Base-by-base conservation (phyloP, 2,329 filamentous ascomycete species). In the Orbilia javanica region DNA sequence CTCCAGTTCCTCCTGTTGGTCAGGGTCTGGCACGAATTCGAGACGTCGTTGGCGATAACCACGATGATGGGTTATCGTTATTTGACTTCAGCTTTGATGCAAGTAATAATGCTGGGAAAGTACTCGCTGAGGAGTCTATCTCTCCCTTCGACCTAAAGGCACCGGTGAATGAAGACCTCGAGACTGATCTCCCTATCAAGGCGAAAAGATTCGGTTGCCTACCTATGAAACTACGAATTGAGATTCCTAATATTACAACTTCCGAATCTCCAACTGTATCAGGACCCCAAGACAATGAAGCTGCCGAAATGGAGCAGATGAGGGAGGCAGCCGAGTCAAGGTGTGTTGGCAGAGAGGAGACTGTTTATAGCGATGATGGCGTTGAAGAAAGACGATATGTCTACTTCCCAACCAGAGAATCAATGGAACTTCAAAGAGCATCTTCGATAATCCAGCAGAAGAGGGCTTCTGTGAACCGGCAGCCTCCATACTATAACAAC, bases 321-420 rank as follows among this genome's bases (percentile, higher is more conserved):
- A 50, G 46, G 8, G 48, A 46, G 31, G 15, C 31, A 39, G 27
- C 65, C 4, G n/a, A 31, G 3, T 69, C 72, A 4, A 65, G 72
- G 42, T 70, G 48, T 7, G 20, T 77, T 3, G 57, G 48, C 18
- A 5, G n/a, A 1, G 72, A 77, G 55, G 72, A 77, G 22, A 66
- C 55, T 7, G 27, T 77, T n/a, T 52, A 57, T 20, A 77, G 42
- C 13, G 48, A 62, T 18, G 65, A 46, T 13, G 72, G 72, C 7
- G 64, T 60, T 22, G 65, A 77, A 39, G 72, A 77, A 53, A 52
- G 72, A 22, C 50, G 72, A 25, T 77, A 77, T 36, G 57, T 62
- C 2, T 64, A 70, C 31, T 52, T 52, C 25, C 65, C 72, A n/a
- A 39, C 36, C 18, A 22, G 2, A 15, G 6, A 39, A 27, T 39